Evolutionary conservation across 2,329 filamentous ascomycete genomes (phyloP), one percentile per base, ranked within the genome.

Genomic region (Calonectria montana): DNA sequence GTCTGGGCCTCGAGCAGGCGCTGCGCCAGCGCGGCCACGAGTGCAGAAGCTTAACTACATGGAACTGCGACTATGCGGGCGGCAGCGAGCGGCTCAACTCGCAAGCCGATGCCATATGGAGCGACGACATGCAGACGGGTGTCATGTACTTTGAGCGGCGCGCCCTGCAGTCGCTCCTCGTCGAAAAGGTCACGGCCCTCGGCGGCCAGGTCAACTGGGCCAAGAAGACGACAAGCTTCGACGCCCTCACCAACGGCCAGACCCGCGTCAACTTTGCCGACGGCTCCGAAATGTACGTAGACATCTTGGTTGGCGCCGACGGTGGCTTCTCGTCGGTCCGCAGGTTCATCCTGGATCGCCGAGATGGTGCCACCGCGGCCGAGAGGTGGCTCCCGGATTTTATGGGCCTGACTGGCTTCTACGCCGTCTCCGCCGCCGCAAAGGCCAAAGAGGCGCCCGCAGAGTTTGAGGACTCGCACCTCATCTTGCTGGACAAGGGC

Each of bases 291-390:
- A 23, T 71, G 18, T 64, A 39, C 10, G 65, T 65, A 1, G 72
- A 79, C 45, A 37, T 79, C 1, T 65, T 78, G 18, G 70, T 78
- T 10, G 77, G 74, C 8, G 78, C 76, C 2, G 77, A 77, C 18
- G 77, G 76, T 4, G 74, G 77, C 2, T 79, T 75, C 73, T 77
- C 74, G 1, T 47, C 67, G 1, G 74, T 79, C 15, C 73, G 76
- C 41, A 71, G 41, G 27, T 73, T 73, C 70, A 70, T 79, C 41
- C 66, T 77, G 25, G 39, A 73, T 7, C 66, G 72, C 48, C 67
- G 71, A 4, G 29, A 77, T 29, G 59, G 61, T 6, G 43, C 35
- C 16, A 77, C 74, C 0, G 70, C 74, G 0, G 73, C 73, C 6
- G 63, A 62, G 2, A 71, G 73, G 43, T 79, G 77, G 77, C 64